Evolutionary conservation across 768 basidiomycete species (phyloP).

Genomic region (Wakefieldia striispora): DNA sequence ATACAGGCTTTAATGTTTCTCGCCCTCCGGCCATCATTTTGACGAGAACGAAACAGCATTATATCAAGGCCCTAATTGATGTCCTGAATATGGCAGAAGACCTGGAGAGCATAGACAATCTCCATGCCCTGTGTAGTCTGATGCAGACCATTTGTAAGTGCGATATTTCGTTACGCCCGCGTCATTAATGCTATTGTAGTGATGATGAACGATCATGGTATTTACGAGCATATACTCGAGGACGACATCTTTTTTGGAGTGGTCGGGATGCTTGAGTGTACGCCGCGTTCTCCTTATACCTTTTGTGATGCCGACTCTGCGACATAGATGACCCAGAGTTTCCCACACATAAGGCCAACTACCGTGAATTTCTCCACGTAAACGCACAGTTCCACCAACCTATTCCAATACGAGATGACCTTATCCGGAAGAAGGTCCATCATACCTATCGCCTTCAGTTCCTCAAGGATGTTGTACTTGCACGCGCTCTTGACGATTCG

Average conservation of each 20-base stretch:
- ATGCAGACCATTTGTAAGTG: constrained; percentile 92
- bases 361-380: constrained; percentile 87
- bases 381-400: constrained; percentile 88
- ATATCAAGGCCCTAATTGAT: constrained; percentile 81
- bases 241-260: constrained; percentile 92
- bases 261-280: constrained; percentile 96
- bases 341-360: constrained; percentile 94
- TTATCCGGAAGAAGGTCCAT: constrained; percentile 86
- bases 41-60: constrained; percentile 55
- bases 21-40: background rate
- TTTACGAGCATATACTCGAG: constrained; percentile 93
- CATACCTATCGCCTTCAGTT: constrained; percentile 97
- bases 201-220: constrained; percentile 88
- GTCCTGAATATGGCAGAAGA: constrained; percentile 91
- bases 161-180: background rate
- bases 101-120: constrained; percentile 82
- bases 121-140: constrained; percentile 87
- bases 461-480: constrained; percentile 97
- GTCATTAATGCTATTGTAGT: constrained; percentile 46
- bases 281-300: constrained; percentile 30
- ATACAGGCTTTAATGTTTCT: background rate
- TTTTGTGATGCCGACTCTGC: constrained; percentile 15
- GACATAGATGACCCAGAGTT: constrained; percentile 91
- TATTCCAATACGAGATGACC: constrained; percentile 72
- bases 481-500: constrained; percentile 90